phyloP scores from a whole-genome alignment of 1,139 yeast genomes.

The Saccharomyces hybrid region DNA sequence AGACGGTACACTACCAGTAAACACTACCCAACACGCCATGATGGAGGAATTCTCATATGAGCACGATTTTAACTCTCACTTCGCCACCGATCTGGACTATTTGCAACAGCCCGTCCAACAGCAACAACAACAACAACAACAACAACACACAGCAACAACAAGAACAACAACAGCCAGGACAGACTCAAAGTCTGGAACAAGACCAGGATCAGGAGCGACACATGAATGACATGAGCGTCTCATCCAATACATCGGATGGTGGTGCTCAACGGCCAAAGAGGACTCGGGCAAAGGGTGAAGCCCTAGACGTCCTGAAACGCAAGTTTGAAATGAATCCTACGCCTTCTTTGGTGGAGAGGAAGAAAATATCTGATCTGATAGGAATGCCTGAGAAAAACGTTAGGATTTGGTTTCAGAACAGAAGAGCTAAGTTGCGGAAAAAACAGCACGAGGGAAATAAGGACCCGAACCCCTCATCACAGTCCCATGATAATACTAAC shows the following conservation, averaged over 20 bases:
- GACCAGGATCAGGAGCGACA: not conserved
- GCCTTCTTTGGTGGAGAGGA: constrained; percentile 61
- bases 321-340: constrained; percentile 71
- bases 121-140: constrained; percentile 1
- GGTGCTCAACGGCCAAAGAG: constrained; percentile 30
- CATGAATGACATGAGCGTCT: not conserved
- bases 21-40: constrained; percentile 1
- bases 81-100: constrained; percentile 8
- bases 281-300: constrained; percentile 78
- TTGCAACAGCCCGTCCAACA: not conserved
- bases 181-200: not conserved
- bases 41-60: constrained; percentile 10
- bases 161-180: not conserved
- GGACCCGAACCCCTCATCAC: not conserved
- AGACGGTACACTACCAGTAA: not conserved
- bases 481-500: not conserved
- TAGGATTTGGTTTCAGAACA: constrained; percentile 90
- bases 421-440: constrained; percentile 71
- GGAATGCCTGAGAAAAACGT: constrained; percentile 90
- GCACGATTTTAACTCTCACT: constrained; percentile 11
- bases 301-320: constrained; percentile 55
- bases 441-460: constrained; percentile 3
- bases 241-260: not conserved
- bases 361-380: constrained; percentile 63
- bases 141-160: not conserved